Percentiles rank a stretch among this genome's conserved stretches.
phyloP scores from a whole-genome alignment of 352 stramenopile genomes.

The Globisporangium mamillatum region DNA sequence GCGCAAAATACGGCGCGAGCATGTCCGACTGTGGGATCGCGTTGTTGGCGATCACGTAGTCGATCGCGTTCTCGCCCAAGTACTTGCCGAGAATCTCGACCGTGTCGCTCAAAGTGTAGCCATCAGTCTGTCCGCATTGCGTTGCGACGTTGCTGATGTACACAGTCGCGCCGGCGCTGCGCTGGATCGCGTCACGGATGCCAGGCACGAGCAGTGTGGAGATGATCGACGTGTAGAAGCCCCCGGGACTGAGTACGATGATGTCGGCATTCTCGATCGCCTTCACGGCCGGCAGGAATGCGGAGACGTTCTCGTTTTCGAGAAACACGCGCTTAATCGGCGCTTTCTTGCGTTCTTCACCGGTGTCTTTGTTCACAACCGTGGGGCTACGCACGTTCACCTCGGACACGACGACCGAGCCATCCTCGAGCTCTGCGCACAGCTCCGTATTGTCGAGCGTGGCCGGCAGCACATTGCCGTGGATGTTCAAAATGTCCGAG shows the following conservation, averaged over 20 bases:
- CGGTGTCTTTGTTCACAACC: conserved; percentile 30
- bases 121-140: conserved; percentile 79
- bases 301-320: conserved; percentile 65
- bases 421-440: conserved; percentile 73
- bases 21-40: conserved; percentile 47
- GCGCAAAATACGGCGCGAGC: conserved; percentile 62
- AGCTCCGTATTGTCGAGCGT: conserved; percentile 83
- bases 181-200: conserved; percentile 75
- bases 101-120: conserved; percentile 69
- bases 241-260: conserved; percentile 76
- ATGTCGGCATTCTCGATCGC: conserved; percentile 86
- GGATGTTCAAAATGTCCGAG: conserved; percentile 85
- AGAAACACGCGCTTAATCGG: conserved; percentile 83
- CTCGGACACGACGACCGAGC: conserved; percentile 71
- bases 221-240: conserved; percentile 88
- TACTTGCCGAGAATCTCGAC: conserved; percentile 65
- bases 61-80: conserved; percentile 67
- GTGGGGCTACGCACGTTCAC: conserved; percentile 77
- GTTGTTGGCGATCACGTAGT: conserved; percentile 88
- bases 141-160: conserved; percentile 88
- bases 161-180: conserved; percentile 64
- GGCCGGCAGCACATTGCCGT: conserved; percentile 72
- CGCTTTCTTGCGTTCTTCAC: conserved; percentile 46
- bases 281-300: conserved; percentile 68
- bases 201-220: conserved; percentile 73